Conservation (phyloP, 2,329 filamentous ascomycete species). For the Paecilomyces niveus region DNA sequence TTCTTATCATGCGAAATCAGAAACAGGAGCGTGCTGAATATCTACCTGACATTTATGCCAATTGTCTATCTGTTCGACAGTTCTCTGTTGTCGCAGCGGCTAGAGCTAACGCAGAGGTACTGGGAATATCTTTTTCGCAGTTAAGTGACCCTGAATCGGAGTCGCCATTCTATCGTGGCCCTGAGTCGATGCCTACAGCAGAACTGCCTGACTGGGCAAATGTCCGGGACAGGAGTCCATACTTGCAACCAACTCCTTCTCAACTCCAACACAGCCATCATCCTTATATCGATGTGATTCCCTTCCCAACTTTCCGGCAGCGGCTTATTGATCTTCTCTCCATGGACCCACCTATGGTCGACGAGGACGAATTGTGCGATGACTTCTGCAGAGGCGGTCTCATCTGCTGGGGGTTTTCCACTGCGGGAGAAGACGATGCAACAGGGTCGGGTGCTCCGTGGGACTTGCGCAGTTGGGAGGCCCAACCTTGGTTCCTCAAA, state of each 20-base stretch:
- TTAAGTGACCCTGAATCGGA: too few species aligned
- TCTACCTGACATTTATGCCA: too few species aligned
- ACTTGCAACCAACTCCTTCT: conserved; percentile 1
- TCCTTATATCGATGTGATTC: conserved; percentile 2
- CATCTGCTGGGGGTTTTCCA: conserved; percentile 3
- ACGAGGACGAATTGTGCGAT: conserved; percentile 2
- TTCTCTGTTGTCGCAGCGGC: too few species aligned
- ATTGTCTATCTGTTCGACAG: too few species aligned
- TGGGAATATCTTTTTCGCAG: too few species aligned
- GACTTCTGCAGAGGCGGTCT: conserved; percentile 1
- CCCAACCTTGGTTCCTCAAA: conserved; percentile 33
- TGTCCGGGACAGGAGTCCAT: too few species aligned
- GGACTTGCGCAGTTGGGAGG: conserved; percentile 38
- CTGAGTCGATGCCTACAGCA: too few species aligned
- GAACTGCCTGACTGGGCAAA: too few species aligned
- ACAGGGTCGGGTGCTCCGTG: conserved; percentile 32
- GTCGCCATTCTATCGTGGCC: too few species aligned
- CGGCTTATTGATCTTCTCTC: conserved; percentile 1
- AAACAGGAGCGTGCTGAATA: too few species aligned
- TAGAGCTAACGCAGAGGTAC: too few species aligned
- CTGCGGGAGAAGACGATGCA: background rate
- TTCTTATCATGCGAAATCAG: too few species aligned
- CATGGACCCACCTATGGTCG: background rate
- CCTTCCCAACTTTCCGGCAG: conserved; percentile 3
- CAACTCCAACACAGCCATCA: conserved; percentile 2